phyloP scores from a whole-genome alignment of 2,329 filamentous ascomycete species.

The Sporothrix variecibatus region DNA sequence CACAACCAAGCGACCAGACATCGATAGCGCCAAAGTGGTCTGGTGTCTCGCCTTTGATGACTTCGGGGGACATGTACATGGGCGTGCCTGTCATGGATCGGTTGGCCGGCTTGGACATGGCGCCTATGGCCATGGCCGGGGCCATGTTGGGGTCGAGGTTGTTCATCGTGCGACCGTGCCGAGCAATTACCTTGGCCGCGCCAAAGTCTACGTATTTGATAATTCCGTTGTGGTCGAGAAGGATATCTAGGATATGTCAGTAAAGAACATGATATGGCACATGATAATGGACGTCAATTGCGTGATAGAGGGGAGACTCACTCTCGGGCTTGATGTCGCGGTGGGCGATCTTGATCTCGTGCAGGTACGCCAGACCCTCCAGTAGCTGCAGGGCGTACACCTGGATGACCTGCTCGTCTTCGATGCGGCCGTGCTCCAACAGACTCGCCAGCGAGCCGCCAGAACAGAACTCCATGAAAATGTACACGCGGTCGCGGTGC shows the following conservation, averaged over 20 bases:
- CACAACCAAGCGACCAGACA: constrained; percentile 94
- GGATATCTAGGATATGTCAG: constrained; percentile 64
- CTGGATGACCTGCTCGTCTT: constrained; percentile 97
- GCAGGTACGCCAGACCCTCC: constrained; percentile 90
- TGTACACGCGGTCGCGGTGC: constrained; percentile 98
- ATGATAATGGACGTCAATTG: no score
- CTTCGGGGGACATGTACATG: constrained; percentile 99
- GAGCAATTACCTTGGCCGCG: constrained; percentile 93
- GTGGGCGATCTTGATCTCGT: constrained; percentile 88
- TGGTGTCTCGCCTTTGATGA: constrained; percentile 85
- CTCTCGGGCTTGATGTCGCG: constrained; percentile 98
- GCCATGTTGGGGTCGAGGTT: neutral
- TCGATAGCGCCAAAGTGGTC: constrained; percentile 86
- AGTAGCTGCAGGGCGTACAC: constrained; percentile 93
- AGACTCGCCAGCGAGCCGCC: constrained; percentile 88
- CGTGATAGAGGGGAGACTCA: constrained; percentile 51
- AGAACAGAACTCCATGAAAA: constrained; percentile 99
- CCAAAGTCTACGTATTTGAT: constrained; percentile 99
- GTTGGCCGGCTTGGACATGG: constrained; percentile 55
- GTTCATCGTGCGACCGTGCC: constrained; percentile 79
- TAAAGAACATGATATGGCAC: constrained; percentile 21
- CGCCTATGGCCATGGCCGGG: constrained; percentile 59
- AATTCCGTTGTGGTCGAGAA: constrained; percentile 94
- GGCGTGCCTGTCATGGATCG: constrained; percentile 96
- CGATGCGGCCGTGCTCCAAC: constrained; percentile 92